Base-by-base conservation (phyloP, 345 rosid species). In the Populus ilicifolia region DNA sequence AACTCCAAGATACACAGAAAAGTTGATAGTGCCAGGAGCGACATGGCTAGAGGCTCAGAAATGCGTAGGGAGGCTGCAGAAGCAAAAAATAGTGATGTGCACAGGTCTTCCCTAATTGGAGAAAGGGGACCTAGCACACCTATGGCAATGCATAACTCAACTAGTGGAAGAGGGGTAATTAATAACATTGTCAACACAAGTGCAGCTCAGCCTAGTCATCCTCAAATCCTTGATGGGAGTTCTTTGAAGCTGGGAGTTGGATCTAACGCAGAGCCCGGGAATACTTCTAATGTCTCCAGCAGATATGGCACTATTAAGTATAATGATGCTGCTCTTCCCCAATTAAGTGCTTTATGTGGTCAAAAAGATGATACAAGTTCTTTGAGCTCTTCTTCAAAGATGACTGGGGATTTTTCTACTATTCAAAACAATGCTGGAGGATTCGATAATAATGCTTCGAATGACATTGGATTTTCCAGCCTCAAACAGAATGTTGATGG, bases 221-320 rank as follows among this genome's bases (percentile, higher is more conserved):
- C 69, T 23, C 73, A 76, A 71, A 64, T 68, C 20, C 78, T 76
- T 38, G 78, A 80, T 84, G 86, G 80, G 29, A 69, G 65, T 69
- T 69, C 70, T 75, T 80, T 78, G 66, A 80, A 69, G 44, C 80
- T 76, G 69, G 80, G 80, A 50, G 70, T 39, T 52, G 76, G 84
- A 25, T 29, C 29, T 73, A 48, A 62, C 75, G 36, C 69, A 52
- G 77, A 73, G 75, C 46, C 78, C 61, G 35, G 75, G 56, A 61
- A 73, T 29, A 63, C 39, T 20, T 30, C 48, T 33, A 64, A 27
- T 43, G 75, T 63, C 50, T 50, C 70, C 75, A 71, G 65, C 23
- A n/a, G 21, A n/a, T 44, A 65, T 25, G 23, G 66, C 61, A 23
- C 73, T 71, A 72, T 43, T 43, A 62, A 59, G 77, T 61, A 30